Conservation (phyloP, 2,329 filamentous ascomycete genomes). For the Periconia sp. region DNA sequence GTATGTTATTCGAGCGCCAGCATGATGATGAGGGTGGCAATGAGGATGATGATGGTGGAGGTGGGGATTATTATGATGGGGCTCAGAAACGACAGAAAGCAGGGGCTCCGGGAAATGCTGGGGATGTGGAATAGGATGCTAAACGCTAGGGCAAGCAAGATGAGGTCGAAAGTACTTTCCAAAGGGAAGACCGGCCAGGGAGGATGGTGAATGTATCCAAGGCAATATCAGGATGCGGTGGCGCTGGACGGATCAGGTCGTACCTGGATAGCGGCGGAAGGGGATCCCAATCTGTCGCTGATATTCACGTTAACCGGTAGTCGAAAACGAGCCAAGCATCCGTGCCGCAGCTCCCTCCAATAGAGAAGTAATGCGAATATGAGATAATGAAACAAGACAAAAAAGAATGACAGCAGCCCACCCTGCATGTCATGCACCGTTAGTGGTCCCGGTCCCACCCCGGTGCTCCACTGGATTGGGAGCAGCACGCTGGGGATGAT, state of each 20-base stretch:
- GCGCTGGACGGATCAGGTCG: background rate
- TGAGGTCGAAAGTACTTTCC: background rate
- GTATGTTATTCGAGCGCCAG: conserved; percentile 2
- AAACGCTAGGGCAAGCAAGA: conserved; percentile 2
- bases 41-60: background rate
- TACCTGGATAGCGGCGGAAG: background rate
- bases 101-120: conserved; percentile 13
- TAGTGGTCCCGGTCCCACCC: conserved; percentile 28
- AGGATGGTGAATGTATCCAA: background rate
- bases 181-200: background rate
- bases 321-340: background rate
- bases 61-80: background rate
- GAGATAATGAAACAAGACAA: conserved; percentile 30
- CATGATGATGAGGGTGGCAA: background rate
- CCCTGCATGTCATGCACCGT: conserved; percentile 38
- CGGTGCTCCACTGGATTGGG: conserved; percentile 15
- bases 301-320: background rate
- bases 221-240: background rate
- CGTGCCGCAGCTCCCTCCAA: background rate
- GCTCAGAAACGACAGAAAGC: conserved; percentile 5
- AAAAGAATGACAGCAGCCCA: conserved; percentile 42
- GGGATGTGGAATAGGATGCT: conserved; percentile 3
- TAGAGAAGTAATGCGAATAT: conserved; percentile 29
- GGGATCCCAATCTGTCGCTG: background rate
- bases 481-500: conserved; percentile 28